Conservation (phyloP, 257 asterid genomes). For the Mentha longifolia region DNA sequence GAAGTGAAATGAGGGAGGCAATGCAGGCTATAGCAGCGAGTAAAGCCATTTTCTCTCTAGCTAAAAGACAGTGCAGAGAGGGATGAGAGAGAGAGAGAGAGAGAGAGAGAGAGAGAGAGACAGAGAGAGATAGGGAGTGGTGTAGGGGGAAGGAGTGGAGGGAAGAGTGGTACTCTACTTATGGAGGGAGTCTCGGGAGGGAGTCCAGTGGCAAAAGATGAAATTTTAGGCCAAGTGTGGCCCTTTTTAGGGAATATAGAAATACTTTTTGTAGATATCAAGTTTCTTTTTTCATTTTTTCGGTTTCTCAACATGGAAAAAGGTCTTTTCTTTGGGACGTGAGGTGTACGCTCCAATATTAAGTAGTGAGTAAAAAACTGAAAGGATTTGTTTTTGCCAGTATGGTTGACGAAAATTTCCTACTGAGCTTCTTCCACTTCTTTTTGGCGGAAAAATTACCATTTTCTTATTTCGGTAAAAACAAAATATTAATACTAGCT, state of each 20-base stretch:
- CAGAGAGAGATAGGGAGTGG: conserved; percentile 18
- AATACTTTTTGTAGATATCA: conserved; percentile 10
- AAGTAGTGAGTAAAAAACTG: too few relatives aligned
- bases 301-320: too few relatives aligned
- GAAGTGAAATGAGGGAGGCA: conserved; percentile 36
- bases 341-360: too few relatives aligned
- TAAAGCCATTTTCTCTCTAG: conserved; percentile 50
- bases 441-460: too few relatives aligned
- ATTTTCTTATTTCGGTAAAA: too few relatives aligned
- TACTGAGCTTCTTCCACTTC: too few relatives aligned
- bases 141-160: conserved; percentile 43
- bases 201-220: conserved; percentile 52
- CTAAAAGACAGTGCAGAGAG: conserved; percentile 5
- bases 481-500: neutral
- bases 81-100: conserved; percentile 15
- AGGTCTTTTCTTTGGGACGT: conserved; percentile 6
- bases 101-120: too few relatives aligned
- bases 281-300: neutral
- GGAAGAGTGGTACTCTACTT: conserved; percentile 58
- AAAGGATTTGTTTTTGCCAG: too few relatives aligned
- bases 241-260: conserved; percentile 18
- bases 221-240: conserved; percentile 24
- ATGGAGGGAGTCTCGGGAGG: conserved; percentile 47
- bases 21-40: conserved; percentile 42
- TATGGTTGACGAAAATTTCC: neutral